Conservation (phyloP, 768 basidiomycete genomes). For the Galerina sulciceps region DNA sequence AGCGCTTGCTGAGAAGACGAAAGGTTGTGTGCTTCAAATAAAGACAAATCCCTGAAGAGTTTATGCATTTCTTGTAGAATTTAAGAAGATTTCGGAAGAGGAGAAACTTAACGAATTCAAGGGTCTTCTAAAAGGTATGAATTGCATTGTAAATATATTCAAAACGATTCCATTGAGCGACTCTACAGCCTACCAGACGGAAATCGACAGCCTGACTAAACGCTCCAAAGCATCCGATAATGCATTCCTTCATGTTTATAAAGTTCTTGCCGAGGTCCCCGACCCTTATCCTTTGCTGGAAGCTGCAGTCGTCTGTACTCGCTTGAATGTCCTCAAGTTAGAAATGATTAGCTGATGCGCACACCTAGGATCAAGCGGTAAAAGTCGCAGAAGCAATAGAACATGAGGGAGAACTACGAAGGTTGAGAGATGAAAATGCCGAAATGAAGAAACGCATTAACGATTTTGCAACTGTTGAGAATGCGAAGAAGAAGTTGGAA, state of each 20-base stretch:
- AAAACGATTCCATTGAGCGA: background rate
- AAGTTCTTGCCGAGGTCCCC: slow-evolving; percentile 93
- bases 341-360: background rate
- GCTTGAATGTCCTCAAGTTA: background rate
- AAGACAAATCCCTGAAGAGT: no score
- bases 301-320: slow-evolving; percentile 73
- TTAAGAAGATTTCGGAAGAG: slow-evolving; percentile 92
- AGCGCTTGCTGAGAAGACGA: slow-evolving; percentile 92
- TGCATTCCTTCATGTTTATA: slow-evolving; percentile 96
- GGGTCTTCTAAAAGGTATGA: slow-evolving; percentile 81
- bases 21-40: slow-evolving; percentile 76
- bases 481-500: slow-evolving; percentile 78
- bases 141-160: background rate
- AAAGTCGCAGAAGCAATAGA: slow-evolving; percentile 83
- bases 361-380: slow-evolving; percentile 85
- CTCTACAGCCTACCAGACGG: slow-evolving; percentile 84
- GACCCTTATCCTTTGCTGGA: slow-evolving; percentile 98
- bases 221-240: slow-evolving; percentile 93
- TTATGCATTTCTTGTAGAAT: slow-evolving; percentile 59
- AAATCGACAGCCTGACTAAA: slow-evolving; percentile 94
- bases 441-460: slow-evolving; percentile 73
- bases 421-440: slow-evolving; percentile 80
- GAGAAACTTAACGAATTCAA: slow-evolving; percentile 91
- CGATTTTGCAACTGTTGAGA: slow-evolving; percentile 68
- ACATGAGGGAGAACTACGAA: slow-evolving; percentile 73